Base-by-base conservation (phyloP, 805 yeast species). In the Cyberlindnera misumaiensis region DNA sequence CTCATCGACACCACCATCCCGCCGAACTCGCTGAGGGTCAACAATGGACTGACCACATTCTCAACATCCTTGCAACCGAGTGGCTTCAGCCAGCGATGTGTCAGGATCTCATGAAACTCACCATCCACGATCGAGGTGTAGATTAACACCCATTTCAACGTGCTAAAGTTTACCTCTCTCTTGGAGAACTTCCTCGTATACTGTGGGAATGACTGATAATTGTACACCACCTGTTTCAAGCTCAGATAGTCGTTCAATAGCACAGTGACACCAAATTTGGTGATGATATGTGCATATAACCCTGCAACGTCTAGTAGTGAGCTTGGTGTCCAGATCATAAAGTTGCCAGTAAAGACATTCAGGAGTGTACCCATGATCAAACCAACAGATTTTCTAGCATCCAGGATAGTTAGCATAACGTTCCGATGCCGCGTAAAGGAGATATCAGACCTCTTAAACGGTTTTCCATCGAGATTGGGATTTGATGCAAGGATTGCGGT, bases 1-100 rank as follows among this genome's bases (percentile, higher is more conserved):
- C 95, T 71, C 72, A 88, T 75, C 1, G 97, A 78, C 6, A 93
- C 77, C 11, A 89, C 88, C 76, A 90, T 85, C 3, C 99, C 99
- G 26, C 98, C 98, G 53, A 88, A 94, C 55, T 93, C 98, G 46
- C 84, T 77, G 35, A 93, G 64, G 0, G 96, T 83, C 32, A 93
- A 66, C 67, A 93, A 73, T 0, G 99, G 99, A 0, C 95, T 80
- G 22, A 88, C 81, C 4, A 87, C 84, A 37, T 77, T 75, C 28
- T 82, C 72, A 0, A 95, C 81, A 38, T 73, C 75, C 39, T 67
- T 72, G 52, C 95, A 87, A 0, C 98, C 98, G 38, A 93, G 60
- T 2, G 97, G 97, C 47, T 80, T 74, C 34, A 93, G 67, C 87
- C 95, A 93, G 41, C 97, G 70, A 46, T 87, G 90, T 11, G 94